phyloP scores from a whole-genome alignment of 2,329 filamentous ascomycete genomes.

The Cryphonectria japonica region DNA sequence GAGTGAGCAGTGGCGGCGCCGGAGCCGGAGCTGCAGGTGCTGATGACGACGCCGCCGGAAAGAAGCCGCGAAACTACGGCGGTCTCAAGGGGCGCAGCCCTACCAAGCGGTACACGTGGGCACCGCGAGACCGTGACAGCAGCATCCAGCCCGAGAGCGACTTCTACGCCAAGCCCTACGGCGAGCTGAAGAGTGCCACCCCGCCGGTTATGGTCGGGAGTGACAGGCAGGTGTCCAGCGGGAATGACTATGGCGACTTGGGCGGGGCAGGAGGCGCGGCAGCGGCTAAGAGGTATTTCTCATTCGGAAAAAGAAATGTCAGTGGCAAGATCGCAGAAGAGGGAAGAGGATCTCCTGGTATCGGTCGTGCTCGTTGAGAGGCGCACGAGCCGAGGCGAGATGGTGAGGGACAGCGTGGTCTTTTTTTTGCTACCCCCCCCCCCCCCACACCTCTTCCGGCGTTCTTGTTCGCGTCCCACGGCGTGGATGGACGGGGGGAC shows the following conservation, averaged over 20 bases:
- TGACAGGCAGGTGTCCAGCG: slow-evolving; percentile 60
- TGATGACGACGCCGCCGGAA: slow-evolving; percentile 12
- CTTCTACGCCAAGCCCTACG: slow-evolving; percentile 63
- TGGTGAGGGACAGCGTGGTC: background rate
- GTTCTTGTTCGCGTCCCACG: background rate
- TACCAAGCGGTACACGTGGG: slow-evolving; percentile 28
- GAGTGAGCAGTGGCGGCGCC: slow-evolving; percentile 46
- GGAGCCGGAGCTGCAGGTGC: slow-evolving; percentile 11
- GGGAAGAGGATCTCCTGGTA: slow-evolving; percentile 44
- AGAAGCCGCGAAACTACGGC: background rate
- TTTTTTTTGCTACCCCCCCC: background rate
- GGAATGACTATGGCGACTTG: slow-evolving; percentile 56
- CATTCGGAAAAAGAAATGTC: slow-evolving; percentile 60
- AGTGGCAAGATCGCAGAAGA: slow-evolving; percentile 77
- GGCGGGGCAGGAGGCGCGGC: slow-evolving; percentile 30
- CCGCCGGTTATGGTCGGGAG: slow-evolving; percentile 57
- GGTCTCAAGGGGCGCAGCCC: slow-evolving; percentile 8
- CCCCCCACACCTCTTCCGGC: no score
- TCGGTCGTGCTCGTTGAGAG: slow-evolving; percentile 15
- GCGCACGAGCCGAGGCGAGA: background rate
- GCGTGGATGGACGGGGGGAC: background rate
- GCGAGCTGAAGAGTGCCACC: slow-evolving; percentile 57
- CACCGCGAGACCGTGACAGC: slow-evolving; percentile 43
- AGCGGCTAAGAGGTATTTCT: slow-evolving; percentile 33
- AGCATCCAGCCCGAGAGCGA: slow-evolving; percentile 53